These are phyloP conservation scores for Piedraia hortae DNA, from an alignment of 2,329 filamentous ascomycete genomes.

Conservation along the genomic window DNA sequence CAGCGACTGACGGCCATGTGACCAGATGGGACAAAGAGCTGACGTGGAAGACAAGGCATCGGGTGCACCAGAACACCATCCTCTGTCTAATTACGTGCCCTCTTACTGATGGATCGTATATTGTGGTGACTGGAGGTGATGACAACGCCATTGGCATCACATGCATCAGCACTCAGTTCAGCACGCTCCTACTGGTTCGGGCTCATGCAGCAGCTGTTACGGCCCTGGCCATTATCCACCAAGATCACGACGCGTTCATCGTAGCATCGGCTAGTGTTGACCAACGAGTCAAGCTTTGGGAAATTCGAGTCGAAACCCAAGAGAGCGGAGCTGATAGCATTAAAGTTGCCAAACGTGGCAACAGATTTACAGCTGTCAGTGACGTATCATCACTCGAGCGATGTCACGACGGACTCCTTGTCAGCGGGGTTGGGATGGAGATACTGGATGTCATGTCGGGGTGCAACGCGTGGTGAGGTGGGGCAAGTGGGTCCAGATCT, in stretches of 20 bases:
- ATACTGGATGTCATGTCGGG: too few species aligned
- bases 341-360: conserved; percentile 6
- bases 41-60: conserved; percentile 15
- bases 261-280: conserved; percentile 17
- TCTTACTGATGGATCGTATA: conserved; percentile 11
- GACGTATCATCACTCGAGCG: conserved; percentile 25
- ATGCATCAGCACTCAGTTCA: conserved; percentile 9
- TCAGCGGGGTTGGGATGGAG: conserved; percentile 25
- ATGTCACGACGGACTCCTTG: conserved; percentile 11
- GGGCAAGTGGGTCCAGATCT: too few species aligned
- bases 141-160: conserved; percentile 52
- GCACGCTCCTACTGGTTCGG: conserved; percentile 19
- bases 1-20: conserved; percentile 50
- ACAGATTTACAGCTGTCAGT: conserved; percentile 22
- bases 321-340: conserved; percentile 8
- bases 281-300: conserved; percentile 22
- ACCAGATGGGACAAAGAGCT: conserved; percentile 10
- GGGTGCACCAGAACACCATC: conserved; percentile 56
- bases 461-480: too few species aligned
- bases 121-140: conserved; percentile 57
- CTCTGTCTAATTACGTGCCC: conserved; percentile 24
- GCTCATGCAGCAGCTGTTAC: conserved; percentile 52
- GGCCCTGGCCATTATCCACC: conserved; percentile 17
- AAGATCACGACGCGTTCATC: conserved; percentile 1
- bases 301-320: conserved; percentile 8